These are phyloP conservation scores for Populus nigra DNA, from an alignment of 345 rosid genomes.

Conservation along the genomic window DNA sequence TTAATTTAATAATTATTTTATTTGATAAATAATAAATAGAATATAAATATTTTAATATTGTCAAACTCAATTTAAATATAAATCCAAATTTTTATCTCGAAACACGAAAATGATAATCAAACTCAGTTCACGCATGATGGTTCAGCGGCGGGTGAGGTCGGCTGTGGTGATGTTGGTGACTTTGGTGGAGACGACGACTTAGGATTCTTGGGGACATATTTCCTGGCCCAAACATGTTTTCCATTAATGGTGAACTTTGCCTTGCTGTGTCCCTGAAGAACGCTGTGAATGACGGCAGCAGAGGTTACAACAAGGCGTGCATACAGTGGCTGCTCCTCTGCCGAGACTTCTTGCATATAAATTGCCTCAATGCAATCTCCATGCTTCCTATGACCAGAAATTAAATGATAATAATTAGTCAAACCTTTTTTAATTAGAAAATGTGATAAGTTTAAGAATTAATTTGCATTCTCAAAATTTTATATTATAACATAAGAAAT, in stretches of 20 bases:
- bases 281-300: slow-evolving; percentile 14
- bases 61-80: too few relatives aligned
- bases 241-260: slow-evolving; percentile 65
- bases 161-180: not conserved
- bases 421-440: too few relatives aligned
- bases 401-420: too few relatives aligned
- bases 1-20: too few relatives aligned
- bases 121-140: not conserved
- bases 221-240: slow-evolving; percentile 71
- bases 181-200: slow-evolving; percentile 5
- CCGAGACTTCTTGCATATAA: slow-evolving; percentile 46
- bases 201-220: slow-evolving; percentile 29
- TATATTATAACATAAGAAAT: too few relatives aligned
- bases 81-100: not conserved
- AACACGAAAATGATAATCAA: not conserved
- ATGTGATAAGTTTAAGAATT: not conserved
- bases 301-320: slow-evolving; percentile 51
- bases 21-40: too few relatives aligned
- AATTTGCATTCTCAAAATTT: not conserved
- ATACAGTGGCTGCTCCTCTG: slow-evolving; percentile 42
- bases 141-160: not conserved
- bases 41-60: too few relatives aligned
- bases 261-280: slow-evolving; percentile 37
- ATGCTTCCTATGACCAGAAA: slow-evolving; percentile 36
- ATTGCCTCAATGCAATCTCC: slow-evolving; percentile 54